Evolutionary conservation across 75 land plant species (phyloP), one percentile per base, ranked within the genome.

Genomic region (Pinus albicaulis): DNA sequence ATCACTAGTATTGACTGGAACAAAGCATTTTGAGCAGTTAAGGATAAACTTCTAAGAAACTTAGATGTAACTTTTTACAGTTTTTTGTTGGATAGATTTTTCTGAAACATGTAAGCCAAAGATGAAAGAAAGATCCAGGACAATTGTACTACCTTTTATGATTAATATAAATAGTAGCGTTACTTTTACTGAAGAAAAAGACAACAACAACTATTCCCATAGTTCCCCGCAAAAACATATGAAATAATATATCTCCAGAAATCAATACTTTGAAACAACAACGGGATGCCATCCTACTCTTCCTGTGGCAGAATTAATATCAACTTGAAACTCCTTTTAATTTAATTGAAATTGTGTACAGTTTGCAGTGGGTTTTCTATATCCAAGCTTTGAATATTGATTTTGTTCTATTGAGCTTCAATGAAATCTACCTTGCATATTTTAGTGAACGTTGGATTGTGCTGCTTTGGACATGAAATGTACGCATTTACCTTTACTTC

Each of bases 221-320:
- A 1, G 89, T 87, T 11, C 81, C 88, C 89, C 89, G 59, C 92
- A 87, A 11, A 90, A 82, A 70, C 84, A 87, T 3, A 85, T 72
- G 0, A 83, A 15, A 48, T 74, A 90, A 56, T 84, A 86, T 10
- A 87, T n/a, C n/a, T 41, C 89, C 89, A 89, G 61, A 86, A 89
- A 74, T 86, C 88, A 55, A 64, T 72, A 11, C 80, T 55, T 2
- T 77, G 52, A 12, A 90, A 25, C 6, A 90, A 75, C 74, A 38
- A 19, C 36, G 23, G 44, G 0, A 80, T 77, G 0, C 76, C 5
- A 57, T 90, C 89, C 70, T 90, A 89, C 76, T 90, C 87, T 26
- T 87, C 89, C 0, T 85, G 80, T 57, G 55, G 38, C 23, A 10
- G 16, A 22, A 83, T 61, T 19, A 13, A 17, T 20, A 70, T 19